Conservation (phyloP, 352 stramenopile species). For the Phytophthora agathidicida region DNA sequence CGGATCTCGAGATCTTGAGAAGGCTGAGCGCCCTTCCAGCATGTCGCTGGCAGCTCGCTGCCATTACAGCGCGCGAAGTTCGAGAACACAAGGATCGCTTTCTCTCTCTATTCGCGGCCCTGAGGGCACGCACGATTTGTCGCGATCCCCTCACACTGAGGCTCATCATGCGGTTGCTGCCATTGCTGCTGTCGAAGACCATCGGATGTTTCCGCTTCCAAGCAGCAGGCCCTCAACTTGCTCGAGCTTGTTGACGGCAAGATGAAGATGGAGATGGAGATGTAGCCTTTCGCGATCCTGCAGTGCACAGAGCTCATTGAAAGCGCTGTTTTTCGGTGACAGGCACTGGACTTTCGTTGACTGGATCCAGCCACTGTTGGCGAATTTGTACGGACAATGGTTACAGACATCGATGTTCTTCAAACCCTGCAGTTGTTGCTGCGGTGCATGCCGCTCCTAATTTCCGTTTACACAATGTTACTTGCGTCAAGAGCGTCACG, state of each 20-base stretch:
- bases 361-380: slow-evolving; percentile 20
- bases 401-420: no score
- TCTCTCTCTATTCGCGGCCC: slow-evolving; percentile 4
- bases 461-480: slow-evolving; percentile 10
- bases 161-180: slow-evolving; percentile 2
- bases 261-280: background rate
- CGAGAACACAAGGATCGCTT: no score
- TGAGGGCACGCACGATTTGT: slow-evolving; percentile 16
- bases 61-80: slow-evolving; percentile 7
- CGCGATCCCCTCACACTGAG: no score
- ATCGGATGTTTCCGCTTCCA: slow-evolving; percentile 13
- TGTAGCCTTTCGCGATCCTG: slow-evolving; percentile 1
- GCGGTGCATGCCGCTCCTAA: background rate
- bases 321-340: slow-evolving; percentile 6
- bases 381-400: no score
- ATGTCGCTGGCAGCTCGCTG: slow-evolving; percentile 22
- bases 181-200: slow-evolving; percentile 3
- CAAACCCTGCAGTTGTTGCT: background rate
- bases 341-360: slow-evolving; percentile 9
- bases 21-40: slow-evolving; percentile 11
- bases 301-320: no score
- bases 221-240: background rate
- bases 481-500: slow-evolving; percentile 8
- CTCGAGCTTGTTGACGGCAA: slow-evolving; percentile 1
- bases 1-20: slow-evolving; percentile 1